Evolutionary conservation across 129 eudicot species (phyloP), one percentile per base, ranked within the genome.

Genomic region (Lactuca sativa): DNA sequence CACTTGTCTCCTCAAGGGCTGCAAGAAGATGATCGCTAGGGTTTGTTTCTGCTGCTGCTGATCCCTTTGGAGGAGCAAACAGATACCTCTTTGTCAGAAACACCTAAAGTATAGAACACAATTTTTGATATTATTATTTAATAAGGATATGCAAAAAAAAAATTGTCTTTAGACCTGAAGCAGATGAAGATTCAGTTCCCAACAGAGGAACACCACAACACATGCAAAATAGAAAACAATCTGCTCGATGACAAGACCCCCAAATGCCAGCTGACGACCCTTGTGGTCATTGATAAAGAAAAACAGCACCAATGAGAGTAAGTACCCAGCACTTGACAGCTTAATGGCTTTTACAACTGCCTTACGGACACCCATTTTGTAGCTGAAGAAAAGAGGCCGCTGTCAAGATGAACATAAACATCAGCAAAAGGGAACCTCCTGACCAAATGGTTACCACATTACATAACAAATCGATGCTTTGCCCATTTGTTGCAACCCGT

Each of bases 41-140:
- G 72, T 87, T 95, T 33, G 85, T 84, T 85, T 85, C 96, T 38
- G 97, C 95, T 41, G 96, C 99, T 56, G 95, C 90, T 61, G 97
- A 90, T 69, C 99, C 97, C 81, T 90, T 90, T 62, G 97, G 90
- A 14, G 99, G 96, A 17, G 97, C 95, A 79, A 95, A 95, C 41
- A 64, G 32, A 30, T 81, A 81, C 66, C 97, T 78, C 80, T 82
- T 90, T 57, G 97, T 87, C 70, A 87, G 92, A 37, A 95, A 82
- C 53, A 95, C 97, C 97, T 95, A 38, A 8, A 83, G 37, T 34
- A 34, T 3, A 34, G 2, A 34, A 8, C 64, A 18, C 18, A 32
- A 51, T n/a, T 31, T 49, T 51, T n/a, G n/a, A n/a, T n/a, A n/a
- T n/a, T 7, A 41, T n/a, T n/a, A n/a, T 51, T 32, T 33, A 65